These are phyloP conservation scores for Trametes villosa DNA, from an alignment of 768 basidiomycete genomes.

Conservation along the genomic window DNA sequence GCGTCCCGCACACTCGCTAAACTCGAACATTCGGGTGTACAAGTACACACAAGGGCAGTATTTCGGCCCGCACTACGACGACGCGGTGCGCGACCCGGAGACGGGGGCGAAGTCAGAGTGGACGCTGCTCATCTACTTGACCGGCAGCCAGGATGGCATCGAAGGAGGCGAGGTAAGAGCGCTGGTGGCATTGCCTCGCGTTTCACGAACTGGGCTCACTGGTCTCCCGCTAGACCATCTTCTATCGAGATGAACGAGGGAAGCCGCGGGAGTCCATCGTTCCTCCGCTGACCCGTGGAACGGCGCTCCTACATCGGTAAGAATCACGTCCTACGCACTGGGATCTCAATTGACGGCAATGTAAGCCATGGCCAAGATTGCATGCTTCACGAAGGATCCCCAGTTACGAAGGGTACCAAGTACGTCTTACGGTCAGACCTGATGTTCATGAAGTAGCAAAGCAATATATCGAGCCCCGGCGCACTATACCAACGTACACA, in stretches of 20 bases:
- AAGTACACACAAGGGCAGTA: constrained; percentile 65
- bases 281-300: constrained; percentile 61
- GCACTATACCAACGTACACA: neutral
- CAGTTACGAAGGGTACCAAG: constrained; percentile 64
- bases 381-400: constrained; percentile 72
- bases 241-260: constrained; percentile 62
- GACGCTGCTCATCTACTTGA: constrained; percentile 76
- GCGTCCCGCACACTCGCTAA: constrained; percentile 59
- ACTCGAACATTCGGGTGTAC: constrained; percentile 77
- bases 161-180: constrained; percentile 64
- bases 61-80: constrained; percentile 81
- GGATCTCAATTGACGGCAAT: neutral
- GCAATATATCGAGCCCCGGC: neutral
- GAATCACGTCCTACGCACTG: constrained; percentile 21
- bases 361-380: constrained; percentile 72
- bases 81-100: constrained; percentile 60
- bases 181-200: neutral
- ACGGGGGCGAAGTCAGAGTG: constrained; percentile 74
- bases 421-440: constrained; percentile 75
- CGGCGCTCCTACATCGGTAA: constrained; percentile 68
- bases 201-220: neutral
- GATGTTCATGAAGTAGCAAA: constrained; percentile 57
- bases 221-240: constrained; percentile 55
- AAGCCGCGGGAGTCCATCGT: constrained; percentile 52
- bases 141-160: constrained; percentile 73